Base-by-base conservation (phyloP, 2,329 filamentous ascomycete species). In the Shiraia bambusicola region DNA sequence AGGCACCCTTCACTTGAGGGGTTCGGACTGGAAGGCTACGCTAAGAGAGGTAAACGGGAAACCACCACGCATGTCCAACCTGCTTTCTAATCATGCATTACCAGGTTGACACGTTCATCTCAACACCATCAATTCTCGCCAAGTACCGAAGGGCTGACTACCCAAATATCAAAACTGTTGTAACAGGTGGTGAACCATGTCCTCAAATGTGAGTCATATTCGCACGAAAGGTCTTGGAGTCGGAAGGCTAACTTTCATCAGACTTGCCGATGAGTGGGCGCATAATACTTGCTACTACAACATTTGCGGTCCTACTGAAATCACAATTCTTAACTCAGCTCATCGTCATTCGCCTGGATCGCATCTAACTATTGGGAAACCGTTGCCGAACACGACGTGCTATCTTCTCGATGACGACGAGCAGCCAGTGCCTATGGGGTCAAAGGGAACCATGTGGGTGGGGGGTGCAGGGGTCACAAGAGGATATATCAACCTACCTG, bases 221-320 rank as follows among this genome's bases (percentile, higher is more conserved):
- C n/a, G 16, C 10, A 6, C 34, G 36, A 8, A 4, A 6, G n/a
- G 2, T 6, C 6, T 15, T 13, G 11, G 4, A 2, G 4, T 1
- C 12, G 12, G 31, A 26, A 41, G 56, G 8, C 8, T 22, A 57
- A 26, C 6, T 12, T 13, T n/a, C 9, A 6, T 3, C 16, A 68
- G 69, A 31, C 67, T 82, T n/a, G 79, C 79, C 5, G 78, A 82
- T 49, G 65, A 76, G 24, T 82, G 79, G 79, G 74, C 77, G 11
- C 65, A 69, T 3, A 61, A 72, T 68, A 48, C 51, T 12, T 32
- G 31, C 24, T 66, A 60, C 31, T 65, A 60, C 70, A 82, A 82
- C 62, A 76, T 77, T 50, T 82, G 79, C 52, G 80, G 80, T 2
- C 79, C 80, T 1, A 81, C 80, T 0, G 80, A 83, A 56, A 77